Base-by-base conservation (phyloP, 2,329 filamentous ascomycete genomes). In the Scedosporium apiospermum region DNA sequence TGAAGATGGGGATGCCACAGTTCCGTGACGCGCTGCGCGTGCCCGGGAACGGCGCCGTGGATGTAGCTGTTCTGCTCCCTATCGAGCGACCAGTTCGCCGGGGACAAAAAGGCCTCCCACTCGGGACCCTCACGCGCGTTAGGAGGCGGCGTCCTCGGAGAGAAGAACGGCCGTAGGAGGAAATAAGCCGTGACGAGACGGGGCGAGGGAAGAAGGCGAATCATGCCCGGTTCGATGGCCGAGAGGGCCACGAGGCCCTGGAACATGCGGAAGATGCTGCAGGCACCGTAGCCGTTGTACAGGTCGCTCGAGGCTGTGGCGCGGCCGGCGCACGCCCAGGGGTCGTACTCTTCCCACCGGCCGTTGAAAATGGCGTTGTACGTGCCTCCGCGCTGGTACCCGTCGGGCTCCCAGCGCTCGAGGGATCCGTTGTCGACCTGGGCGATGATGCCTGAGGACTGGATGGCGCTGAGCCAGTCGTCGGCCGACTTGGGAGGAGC, bases 181-280 rank as follows among this genome's bases (percentile, higher is more conserved):
- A 87, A 88, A 73, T 95, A 95, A 2, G 89, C 87, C 0, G 89
- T 93, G 16, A 89, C 86, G 62, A 89, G 83, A 61, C 82, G 80
- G 0, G 90, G 90, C 65, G 90, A 91, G 1, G 93, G 87, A 18
- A 88, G 80, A 14, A 95, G 75, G 0, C 88, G 90, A 6, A 90
- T 88, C 72, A 91, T 87, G 21, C 82, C 83, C 0, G 88, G 87
- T 0, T 82, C 83, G 44, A 83, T 80, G 14, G 77, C 77, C 12
- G 79, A 82, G 53, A 84, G 74, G 3, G 81, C 81, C 5, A 84
- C 72, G 58, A 84, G 78, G 61, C 82, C 82, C 68, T 84, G 81
- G 71, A 83, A 84, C 77, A 84, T 82, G 68, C 82, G 80, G 70
- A 84, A 82, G 71, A 84, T 82, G 65, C 78, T 81, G 68, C 82